phyloP scores from a whole-genome alignment of 1,284 basidiomycete species.

The Wallemia ichthyophaga region DNA sequence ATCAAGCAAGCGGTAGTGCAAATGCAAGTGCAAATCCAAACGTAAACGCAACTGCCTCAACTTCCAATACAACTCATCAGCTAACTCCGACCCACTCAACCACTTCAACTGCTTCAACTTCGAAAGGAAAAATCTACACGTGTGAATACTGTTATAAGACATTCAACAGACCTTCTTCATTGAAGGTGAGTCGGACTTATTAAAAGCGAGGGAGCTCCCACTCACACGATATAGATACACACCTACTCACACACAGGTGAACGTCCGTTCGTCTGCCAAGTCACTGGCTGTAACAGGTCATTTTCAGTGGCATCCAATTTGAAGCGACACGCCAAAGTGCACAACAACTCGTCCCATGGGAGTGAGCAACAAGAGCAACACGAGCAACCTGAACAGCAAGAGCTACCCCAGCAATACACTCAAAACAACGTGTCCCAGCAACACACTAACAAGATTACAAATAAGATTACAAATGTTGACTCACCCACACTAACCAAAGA shows the following conservation, averaged over 20 bases:
- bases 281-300: not conserved
- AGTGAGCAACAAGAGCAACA: too few species aligned
- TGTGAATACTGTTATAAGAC: not conserved
- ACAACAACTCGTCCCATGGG: too few species aligned
- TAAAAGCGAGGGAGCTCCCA: too few species aligned
- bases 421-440: not conserved
- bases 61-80: too few species aligned
- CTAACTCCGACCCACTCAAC: not conserved
- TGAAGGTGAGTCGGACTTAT: not conserved
- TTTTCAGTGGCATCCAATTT: not conserved
- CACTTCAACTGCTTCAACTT: not conserved
- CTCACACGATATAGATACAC: not conserved
- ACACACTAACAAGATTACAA: not conserved
- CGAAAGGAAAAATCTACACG: not conserved
- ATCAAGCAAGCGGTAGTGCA: too few species aligned
- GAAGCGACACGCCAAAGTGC: not conserved
- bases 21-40: too few species aligned
- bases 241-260: not conserved
- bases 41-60: too few species aligned
- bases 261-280: not conserved
- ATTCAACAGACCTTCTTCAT: not conserved
- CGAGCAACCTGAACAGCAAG: too few species aligned
- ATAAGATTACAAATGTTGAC: not conserved
- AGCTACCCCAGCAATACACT: too few species aligned
- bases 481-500: not conserved